Conservation (phyloP, 495 filamentous ascomycete genomes). For the Talaromyces borbonicus region DNA sequence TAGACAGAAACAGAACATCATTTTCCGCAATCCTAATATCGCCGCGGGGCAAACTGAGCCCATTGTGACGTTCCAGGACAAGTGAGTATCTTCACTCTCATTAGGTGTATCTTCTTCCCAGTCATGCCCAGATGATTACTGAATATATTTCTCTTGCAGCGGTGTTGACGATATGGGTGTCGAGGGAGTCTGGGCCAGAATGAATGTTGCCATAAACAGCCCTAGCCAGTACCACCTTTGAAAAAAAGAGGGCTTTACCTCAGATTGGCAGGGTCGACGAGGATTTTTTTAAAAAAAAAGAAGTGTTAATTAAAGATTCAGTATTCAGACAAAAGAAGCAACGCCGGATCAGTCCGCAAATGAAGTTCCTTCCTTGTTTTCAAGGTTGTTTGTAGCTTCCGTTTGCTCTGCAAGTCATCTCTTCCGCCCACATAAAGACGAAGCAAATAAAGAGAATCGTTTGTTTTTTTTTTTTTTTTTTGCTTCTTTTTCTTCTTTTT, state of each 20-base stretch:
- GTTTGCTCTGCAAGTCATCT: conserved; percentile 1
- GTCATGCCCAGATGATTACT: conserved; percentile 8
- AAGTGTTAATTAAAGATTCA: not conserved
- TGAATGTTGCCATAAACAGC: conserved; percentile 24
- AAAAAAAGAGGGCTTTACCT: not conserved
- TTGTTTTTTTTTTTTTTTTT: not conserved
- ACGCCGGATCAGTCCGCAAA: not conserved
- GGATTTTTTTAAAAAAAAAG: not conserved
- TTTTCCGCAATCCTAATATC: conserved; percentile 39
- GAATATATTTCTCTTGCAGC: conserved; percentile 15
- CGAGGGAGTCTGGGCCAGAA: conserved; percentile 33
- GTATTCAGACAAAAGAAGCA: no score
- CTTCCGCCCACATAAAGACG: not conserved
- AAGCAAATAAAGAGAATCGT: no score
- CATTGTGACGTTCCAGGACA: conserved; percentile 27
- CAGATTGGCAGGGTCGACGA: not conserved
- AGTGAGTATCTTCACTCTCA: conserved; percentile 25
- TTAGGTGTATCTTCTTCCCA: not conserved
- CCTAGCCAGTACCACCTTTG: conserved; percentile 29
- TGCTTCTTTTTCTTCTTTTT: not conserved
- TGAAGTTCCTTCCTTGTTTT: conserved; percentile 1
- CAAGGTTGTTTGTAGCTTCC: not conserved
- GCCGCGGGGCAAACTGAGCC: conserved; percentile 37
- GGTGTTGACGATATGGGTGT: conserved; percentile 41
- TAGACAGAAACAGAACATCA: conserved; percentile 38